A percentile compares a stretch with the other conserved stretches of the same genome.
Evolutionary conservation across 2,329 filamentous ascomycete genomes (phyloP).

Genomic region (Fusarium scirpi): DNA sequence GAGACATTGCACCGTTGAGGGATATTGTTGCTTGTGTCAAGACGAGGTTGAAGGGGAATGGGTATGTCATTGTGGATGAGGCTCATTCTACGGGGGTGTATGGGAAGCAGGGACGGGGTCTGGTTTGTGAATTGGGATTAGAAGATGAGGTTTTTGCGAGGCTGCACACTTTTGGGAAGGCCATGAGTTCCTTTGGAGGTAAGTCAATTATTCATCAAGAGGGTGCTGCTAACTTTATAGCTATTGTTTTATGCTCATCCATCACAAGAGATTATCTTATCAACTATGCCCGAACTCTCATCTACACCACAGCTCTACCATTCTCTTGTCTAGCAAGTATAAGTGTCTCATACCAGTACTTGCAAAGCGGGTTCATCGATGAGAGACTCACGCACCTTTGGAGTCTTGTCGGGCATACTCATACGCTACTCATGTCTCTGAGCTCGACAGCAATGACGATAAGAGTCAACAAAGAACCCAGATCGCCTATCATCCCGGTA

Average conservation of each 20-base stretch:
- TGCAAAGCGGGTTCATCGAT: conserved; percentile 64
- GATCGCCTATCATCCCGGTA: conserved; percentile 74
- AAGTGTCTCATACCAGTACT: conserved; percentile 66
- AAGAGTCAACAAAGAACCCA: conserved; percentile 54
- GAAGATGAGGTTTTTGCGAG: conserved; percentile 68
- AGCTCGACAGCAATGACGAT: conserved; percentile 37
- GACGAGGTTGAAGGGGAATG: conserved; percentile 69
- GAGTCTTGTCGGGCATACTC: conserved; percentile 54
- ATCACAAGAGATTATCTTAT: conserved; percentile 73
- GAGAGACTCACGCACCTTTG: conserved; percentile 50
- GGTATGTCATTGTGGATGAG: conserved; percentile 74
- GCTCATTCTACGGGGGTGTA: conserved; percentile 74
- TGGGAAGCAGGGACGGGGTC: conserved; percentile 66
- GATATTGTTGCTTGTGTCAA: conserved; percentile 71
- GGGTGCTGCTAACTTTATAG: conserved; percentile 25
- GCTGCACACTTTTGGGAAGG: conserved; percentile 76
- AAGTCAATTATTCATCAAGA: conserved; percentile 43
- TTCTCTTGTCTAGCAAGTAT: conserved; percentile 71
- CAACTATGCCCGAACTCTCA: conserved; percentile 80
- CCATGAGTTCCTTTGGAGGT: conserved; percentile 77
- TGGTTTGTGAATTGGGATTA: conserved; percentile 68
- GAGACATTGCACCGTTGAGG: conserved; percentile 74
- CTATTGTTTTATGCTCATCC: conserved; percentile 71
- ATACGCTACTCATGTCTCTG: conserved; percentile 58
- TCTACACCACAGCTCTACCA: conserved; percentile 79